Conservation (phyloP, 495 filamentous ascomycete species). For the Platismatia glauca region DNA sequence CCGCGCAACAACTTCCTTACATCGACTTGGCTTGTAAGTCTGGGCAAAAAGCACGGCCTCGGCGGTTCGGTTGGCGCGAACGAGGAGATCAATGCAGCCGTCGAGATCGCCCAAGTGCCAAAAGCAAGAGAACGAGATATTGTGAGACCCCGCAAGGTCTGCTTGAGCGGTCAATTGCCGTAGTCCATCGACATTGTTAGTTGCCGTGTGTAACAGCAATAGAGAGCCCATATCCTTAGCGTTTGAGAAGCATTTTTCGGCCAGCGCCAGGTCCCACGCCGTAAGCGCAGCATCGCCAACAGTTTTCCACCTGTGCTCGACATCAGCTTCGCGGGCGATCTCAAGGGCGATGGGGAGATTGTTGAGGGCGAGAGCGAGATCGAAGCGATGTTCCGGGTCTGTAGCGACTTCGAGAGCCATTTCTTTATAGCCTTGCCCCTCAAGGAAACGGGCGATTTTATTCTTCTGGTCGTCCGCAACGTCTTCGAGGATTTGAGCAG, state of each 20-base stretch:
- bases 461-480: slow-evolving; percentile 88
- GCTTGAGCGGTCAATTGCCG: slow-evolving; percentile 62
- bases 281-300: slow-evolving; percentile 85
- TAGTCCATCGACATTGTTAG: slow-evolving; percentile 65
- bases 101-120: slow-evolving; percentile 82
- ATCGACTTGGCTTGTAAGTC: slow-evolving; percentile 83
- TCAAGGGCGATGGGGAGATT: slow-evolving; percentile 76
- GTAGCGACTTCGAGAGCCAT: slow-evolving; percentile 92
- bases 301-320: slow-evolving; percentile 95
- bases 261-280: slow-evolving; percentile 78
- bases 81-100: slow-evolving; percentile 71
- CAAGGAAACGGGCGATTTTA: slow-evolving; percentile 95
- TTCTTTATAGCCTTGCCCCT: slow-evolving; percentile 95
- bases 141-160: slow-evolving; percentile 66
- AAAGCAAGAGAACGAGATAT: slow-evolving; percentile 81
- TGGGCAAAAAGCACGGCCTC: slow-evolving; percentile 88
- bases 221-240: slow-evolving; percentile 86
- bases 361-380: slow-evolving; percentile 75
- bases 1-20: slow-evolving; percentile 53
- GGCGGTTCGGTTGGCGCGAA: slow-evolving; percentile 64
- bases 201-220: slow-evolving; percentile 76
- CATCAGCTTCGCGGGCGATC: slow-evolving; percentile 73
- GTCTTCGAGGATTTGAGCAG: slow-evolving; percentile 69
- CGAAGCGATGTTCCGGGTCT: slow-evolving; percentile 93
- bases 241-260: slow-evolving; percentile 83